phyloP scores from a whole-genome alignment of 2,329 filamentous ascomycete genomes.

The Fusarium sp. region DNA sequence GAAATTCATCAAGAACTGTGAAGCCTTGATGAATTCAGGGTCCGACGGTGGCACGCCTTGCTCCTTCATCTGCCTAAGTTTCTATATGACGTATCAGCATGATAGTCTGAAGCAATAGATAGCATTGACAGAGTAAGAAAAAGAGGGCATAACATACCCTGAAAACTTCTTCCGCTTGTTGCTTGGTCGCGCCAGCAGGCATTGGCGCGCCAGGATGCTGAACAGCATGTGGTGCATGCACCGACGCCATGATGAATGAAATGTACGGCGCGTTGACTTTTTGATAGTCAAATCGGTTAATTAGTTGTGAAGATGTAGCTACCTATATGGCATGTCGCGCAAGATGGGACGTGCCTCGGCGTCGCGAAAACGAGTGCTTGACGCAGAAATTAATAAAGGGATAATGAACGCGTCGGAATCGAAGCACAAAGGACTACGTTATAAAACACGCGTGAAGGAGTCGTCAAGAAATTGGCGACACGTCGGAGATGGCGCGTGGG shows the following conservation, averaged over 20 bases:
- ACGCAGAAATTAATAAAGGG: conserved; percentile 22
- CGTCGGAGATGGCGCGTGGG: conserved; percentile 43
- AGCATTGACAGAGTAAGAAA: background rate
- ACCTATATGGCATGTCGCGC: conserved; percentile 52
- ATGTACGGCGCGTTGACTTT: conserved; percentile 19
- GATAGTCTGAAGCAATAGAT: background rate
- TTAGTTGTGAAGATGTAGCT: conserved; percentile 37
- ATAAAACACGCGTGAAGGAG: conserved; percentile 20
- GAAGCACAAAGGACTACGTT: conserved; percentile 31
- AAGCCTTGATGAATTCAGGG: conserved; percentile 86
- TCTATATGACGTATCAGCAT: conserved; percentile 61
- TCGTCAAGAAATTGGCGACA: conserved; percentile 40
- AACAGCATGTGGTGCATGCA: conserved; percentile 76
- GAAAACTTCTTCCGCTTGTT: conserved; percentile 80
- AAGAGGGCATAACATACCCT: conserved; percentile 58
- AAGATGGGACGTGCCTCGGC: conserved; percentile 14
- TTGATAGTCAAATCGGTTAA: conserved; percentile 40
- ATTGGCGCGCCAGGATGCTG: conserved; percentile 71
- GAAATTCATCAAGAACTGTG: conserved; percentile 77
- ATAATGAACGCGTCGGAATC: conserved; percentile 43
- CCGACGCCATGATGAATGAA: conserved; percentile 75
- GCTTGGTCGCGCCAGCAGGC: conserved; percentile 74
- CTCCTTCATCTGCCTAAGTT: conserved; percentile 89
- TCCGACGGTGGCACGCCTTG: conserved; percentile 82
- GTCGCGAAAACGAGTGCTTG: conserved; percentile 42